Evolutionary conservation across 2,329 filamentous ascomycete genomes (phyloP).

Genomic region (Emergomyces pasteurianus): DNA sequence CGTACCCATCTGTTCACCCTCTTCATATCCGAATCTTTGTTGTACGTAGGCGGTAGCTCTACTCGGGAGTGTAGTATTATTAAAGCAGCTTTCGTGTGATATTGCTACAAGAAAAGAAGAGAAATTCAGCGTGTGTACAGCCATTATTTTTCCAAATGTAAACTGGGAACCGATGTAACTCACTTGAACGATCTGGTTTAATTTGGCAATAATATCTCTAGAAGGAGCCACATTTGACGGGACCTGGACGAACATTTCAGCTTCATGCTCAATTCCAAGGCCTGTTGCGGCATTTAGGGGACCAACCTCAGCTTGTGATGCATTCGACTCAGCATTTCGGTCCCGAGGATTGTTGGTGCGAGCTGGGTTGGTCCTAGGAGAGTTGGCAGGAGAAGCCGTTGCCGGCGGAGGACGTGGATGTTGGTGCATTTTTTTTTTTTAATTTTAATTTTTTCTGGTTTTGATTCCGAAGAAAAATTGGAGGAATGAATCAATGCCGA

Average conservation of each 20-base stretch:
- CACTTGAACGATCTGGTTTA: constrained; percentile 92
- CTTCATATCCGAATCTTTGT: constrained; percentile 44
- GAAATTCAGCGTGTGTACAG: constrained; percentile 24
- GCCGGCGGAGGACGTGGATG: constrained; percentile 65
- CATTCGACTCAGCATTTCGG: constrained; percentile 36
- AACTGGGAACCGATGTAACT: constrained; percentile 11
- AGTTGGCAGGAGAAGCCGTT: constrained; percentile 59
- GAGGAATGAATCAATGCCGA: background rate
- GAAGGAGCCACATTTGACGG: constrained; percentile 40
- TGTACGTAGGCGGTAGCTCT: constrained; percentile 49
- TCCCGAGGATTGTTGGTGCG: constrained; percentile 72
- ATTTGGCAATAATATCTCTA: constrained; percentile 60
- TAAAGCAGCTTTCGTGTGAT: constrained; percentile 76
- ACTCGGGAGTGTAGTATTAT: constrained; percentile 73
- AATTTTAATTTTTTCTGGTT: constrained; percentile 12
- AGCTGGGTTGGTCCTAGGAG: constrained; percentile 58
- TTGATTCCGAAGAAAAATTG: constrained; percentile 1
- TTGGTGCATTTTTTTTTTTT: constrained; percentile 65
- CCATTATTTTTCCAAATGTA: constrained; percentile 8
- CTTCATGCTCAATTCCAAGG: constrained; percentile 38
- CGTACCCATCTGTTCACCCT: constrained; percentile 81
- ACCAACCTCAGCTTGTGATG: constrained; percentile 41
- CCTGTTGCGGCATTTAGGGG: constrained; percentile 39
- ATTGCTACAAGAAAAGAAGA: constrained; percentile 52
- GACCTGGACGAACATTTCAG: constrained; percentile 31